Evolutionary conservation across 805 yeast species (phyloP).

Genomic region (Wickerhamiella vanderwaltii): DNA sequence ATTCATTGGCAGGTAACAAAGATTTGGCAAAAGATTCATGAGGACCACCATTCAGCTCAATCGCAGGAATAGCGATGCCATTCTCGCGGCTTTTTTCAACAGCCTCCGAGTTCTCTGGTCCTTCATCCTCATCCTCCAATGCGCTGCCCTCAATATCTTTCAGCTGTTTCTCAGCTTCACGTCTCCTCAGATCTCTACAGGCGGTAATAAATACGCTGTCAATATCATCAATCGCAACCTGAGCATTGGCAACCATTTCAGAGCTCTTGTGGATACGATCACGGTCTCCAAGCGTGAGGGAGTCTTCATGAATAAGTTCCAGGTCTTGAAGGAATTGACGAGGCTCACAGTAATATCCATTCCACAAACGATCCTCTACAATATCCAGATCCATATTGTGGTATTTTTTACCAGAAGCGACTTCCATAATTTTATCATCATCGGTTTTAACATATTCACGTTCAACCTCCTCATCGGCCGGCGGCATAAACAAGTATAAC

Average conservation of each 20-base stretch:
- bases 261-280: conserved; percentile 72
- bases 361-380: conserved; percentile 91
- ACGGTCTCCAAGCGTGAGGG: conserved; percentile 62
- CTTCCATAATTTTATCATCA: conserved; percentile 71
- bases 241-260: conserved; percentile 94
- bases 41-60: background rate
- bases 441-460: conserved; percentile 32
- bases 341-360: conserved; percentile 89
- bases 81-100: background rate
- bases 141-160: conserved; percentile 18
- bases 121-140: conserved; percentile 11
- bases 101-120: background rate
- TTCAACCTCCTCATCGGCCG: conserved; percentile 22
- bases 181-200: conserved; percentile 47
- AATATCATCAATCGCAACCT: conserved; percentile 87
- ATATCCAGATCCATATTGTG: conserved; percentile 88
- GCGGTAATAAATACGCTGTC: conserved; percentile 59
- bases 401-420: conserved; percentile 56
- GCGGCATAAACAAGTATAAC: conserved; percentile 60
- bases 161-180: conserved; percentile 20
- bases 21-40: background rate
- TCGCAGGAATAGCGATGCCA: background rate
- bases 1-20: background rate
- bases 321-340: conserved; percentile 77
- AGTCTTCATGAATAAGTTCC: conserved; percentile 70